These are phyloP conservation scores for Ampelomyces quisqualis DNA, from an alignment of 2,329 filamentous ascomycete genomes.

Conservation along the genomic window DNA sequence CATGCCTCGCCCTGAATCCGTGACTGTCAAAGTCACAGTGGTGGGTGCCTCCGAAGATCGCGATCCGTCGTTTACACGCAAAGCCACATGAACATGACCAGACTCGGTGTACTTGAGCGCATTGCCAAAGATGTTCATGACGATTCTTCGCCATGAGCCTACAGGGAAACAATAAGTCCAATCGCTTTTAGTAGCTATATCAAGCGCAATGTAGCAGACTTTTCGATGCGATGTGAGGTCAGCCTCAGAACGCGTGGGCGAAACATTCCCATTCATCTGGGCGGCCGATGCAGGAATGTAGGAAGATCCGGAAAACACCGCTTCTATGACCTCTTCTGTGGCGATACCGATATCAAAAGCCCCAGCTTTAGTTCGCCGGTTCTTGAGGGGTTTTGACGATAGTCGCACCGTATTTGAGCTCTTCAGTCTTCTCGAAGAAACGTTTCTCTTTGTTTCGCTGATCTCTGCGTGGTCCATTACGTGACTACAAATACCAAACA, in stretches of 20 bases:
- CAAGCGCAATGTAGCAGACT: conserved; percentile 30
- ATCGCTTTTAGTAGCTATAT: conserved; percentile 24
- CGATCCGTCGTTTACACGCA: conserved; percentile 14
- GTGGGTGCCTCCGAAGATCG: conserved; percentile 8
- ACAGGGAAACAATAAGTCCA: conserved; percentile 49
- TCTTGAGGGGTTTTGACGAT: conserved; percentile 36
- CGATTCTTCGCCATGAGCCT: conserved; percentile 28
- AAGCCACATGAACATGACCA: conserved; percentile 32
- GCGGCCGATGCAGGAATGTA: conserved; percentile 18
- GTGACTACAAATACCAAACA: conserved; percentile 33
- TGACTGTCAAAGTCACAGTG: conserved; percentile 39
- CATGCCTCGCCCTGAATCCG: conserved; percentile 40
- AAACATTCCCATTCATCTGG: conserved; percentile 8
- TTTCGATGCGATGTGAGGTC: conserved; percentile 13
- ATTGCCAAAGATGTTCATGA: conserved; percentile 37
- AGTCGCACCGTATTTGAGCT: conserved; percentile 29
- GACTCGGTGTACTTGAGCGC: conserved; percentile 39
- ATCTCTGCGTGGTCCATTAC: conserved; percentile 36
- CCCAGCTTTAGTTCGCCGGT: conserved; percentile 10
- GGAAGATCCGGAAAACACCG: conserved; percentile 39
- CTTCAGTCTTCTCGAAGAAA: conserved; percentile 40
- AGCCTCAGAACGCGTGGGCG: conserved; percentile 5
- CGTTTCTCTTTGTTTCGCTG: conserved; percentile 34
- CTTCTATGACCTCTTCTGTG: conserved; percentile 28
- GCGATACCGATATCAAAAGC: conserved; percentile 25